Evolutionary conservation across 164 flowering plant species (phyloP), one percentile per base, ranked within the genome.

Genomic region (Chloranthus sessilifolius): DNA sequence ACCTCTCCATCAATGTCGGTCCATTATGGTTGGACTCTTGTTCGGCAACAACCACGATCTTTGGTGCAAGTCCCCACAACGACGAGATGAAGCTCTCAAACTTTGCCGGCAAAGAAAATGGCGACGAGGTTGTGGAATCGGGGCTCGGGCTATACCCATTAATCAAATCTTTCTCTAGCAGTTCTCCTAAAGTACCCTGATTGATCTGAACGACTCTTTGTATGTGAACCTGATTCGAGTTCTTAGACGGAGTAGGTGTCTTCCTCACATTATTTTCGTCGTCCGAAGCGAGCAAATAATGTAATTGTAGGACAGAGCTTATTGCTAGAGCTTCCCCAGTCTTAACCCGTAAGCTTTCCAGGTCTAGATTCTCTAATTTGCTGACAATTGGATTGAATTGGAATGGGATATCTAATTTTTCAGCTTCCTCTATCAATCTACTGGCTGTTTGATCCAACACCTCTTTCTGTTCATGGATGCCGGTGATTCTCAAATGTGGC

Each of bases 261-360:
- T 14, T 67, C 23, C 53, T 69, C n/a, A 58, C 38, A 22, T 38
- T 31, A 38, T 30, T 19, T 34, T 71, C 78, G 38, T 76, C 71
- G 38, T 76, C 78, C 3, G 65, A 45, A 4, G 82, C 88, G 56
- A 86, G 64, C 27, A 86, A 74, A 19, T 78, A 27, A 61, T 87
- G 96, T 41, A 84, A 64, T 48, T 77, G 83, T 14, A 84, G 69
- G 7, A 75, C 75, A 1, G 89, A 78, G 64, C 79, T 80, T 34
- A 87, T 71, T 2, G 90, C 96, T 26, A 87, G 63, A 21, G 96
- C 96, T 44, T 87, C 92, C 20, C 92, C 96, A 0, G 82, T 78
- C 68, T 75, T 82, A 10, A 86, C 85, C n/a, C 85, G 77, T 53
- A 84, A 54, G 24, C 61, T 67, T 48, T 79, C 85, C 24, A 78